A percentile compares a stretch with the other conserved stretches of the same genome.
phyloP scores from a whole-genome alignment of 208 protist genomes.

The Porcisia hertigi region DNA sequence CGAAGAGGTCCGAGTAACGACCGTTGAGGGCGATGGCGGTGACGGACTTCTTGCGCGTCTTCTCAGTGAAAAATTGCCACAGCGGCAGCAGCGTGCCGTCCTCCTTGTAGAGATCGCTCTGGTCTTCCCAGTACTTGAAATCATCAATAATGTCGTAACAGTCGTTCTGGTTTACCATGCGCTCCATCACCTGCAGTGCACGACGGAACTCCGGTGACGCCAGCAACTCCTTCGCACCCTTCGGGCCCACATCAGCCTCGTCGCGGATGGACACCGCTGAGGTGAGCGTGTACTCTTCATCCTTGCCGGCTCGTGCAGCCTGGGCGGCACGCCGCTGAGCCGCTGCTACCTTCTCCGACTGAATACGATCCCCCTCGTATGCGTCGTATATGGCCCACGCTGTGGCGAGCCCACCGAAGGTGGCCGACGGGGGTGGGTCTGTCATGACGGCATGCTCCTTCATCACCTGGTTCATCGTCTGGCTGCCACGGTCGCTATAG shows the following conservation, averaged over 20 bases:
- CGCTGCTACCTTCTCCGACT: slow-evolving; percentile 75
- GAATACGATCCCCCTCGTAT: slow-evolving; percentile 92
- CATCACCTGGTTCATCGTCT: slow-evolving; percentile 94
- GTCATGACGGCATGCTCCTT: slow-evolving; percentile 86
- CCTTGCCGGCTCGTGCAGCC: slow-evolving; percentile 68
- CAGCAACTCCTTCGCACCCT: slow-evolving; percentile 64
- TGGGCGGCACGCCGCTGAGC: slow-evolving; percentile 67
- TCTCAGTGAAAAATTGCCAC: slow-evolving; percentile 94
- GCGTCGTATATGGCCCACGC: slow-evolving; percentile 97
- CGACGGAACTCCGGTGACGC: slow-evolving; percentile 53
- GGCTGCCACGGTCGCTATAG: slow-evolving; percentile 95
- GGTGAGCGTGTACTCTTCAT: slow-evolving; percentile 55
- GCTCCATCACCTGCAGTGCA: slow-evolving; percentile 93
- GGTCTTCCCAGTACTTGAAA: slow-evolving; percentile 98
- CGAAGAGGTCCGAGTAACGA: slow-evolving; percentile 96
- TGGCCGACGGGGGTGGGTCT: slow-evolving; percentile 91
- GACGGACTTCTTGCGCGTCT: slow-evolving; percentile 87
- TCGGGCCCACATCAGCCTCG: slow-evolving; percentile 18
- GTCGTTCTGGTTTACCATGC: slow-evolving; percentile 98
- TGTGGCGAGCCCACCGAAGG: slow-evolving; percentile 85
- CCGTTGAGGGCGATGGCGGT: slow-evolving; percentile 95
- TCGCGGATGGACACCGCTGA: slow-evolving; percentile 11
- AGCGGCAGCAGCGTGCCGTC: slow-evolving; percentile 95
- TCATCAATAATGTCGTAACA: slow-evolving; percentile 96
- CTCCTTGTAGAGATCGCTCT: slow-evolving; percentile 93